Evolutionary conservation across 2,329 filamentous ascomycete genomes (phyloP).

Genomic region (Xylaria sp.): DNA sequence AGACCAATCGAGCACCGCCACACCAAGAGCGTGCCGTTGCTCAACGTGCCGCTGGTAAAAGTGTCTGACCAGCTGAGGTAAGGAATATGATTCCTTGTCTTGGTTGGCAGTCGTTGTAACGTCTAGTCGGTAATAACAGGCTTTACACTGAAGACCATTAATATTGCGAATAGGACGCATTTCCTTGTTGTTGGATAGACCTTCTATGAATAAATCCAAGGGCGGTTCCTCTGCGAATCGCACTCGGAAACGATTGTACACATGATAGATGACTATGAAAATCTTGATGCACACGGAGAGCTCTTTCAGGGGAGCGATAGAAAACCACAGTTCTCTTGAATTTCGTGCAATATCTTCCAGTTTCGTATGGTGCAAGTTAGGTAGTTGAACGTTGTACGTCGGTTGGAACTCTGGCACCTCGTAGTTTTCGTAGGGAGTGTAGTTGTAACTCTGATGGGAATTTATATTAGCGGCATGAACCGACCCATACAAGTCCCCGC

Average conservation of each 20-base stretch:
- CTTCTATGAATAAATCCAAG: conserved; percentile 69
- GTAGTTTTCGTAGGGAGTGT: conserved; percentile 40
- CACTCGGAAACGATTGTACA: conserved; percentile 66
- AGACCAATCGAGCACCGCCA: conserved; percentile 56
- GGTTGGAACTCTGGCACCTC: conserved; percentile 35
- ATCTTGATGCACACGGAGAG: conserved; percentile 72
- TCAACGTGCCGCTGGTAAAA: conserved; percentile 61
- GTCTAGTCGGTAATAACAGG: conserved; percentile 58
- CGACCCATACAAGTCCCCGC: not conserved
- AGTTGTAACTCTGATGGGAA: conserved; percentile 25
- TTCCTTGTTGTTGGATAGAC: conserved; percentile 65
- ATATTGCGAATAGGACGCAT: conserved; percentile 68
- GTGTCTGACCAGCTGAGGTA: conserved; percentile 70
- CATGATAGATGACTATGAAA: conserved; percentile 71
- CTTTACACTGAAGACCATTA: conserved; percentile 65
- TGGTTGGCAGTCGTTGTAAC: conserved; percentile 44
- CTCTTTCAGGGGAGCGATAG: conserved; percentile 68
- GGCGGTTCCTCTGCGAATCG: conserved; percentile 68
- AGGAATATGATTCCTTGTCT: conserved; percentile 60
- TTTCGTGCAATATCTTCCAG: conserved; percentile 65
- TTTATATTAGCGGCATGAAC: not conserved
- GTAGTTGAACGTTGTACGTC: conserved; percentile 44
- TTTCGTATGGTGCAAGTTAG: conserved; percentile 59
- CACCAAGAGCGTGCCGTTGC: conserved; percentile 42
- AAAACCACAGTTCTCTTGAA: conserved; percentile 72